Base-by-base conservation (phyloP, 2,329 filamentous ascomycete species). In the Fusarium graminum region DNA sequence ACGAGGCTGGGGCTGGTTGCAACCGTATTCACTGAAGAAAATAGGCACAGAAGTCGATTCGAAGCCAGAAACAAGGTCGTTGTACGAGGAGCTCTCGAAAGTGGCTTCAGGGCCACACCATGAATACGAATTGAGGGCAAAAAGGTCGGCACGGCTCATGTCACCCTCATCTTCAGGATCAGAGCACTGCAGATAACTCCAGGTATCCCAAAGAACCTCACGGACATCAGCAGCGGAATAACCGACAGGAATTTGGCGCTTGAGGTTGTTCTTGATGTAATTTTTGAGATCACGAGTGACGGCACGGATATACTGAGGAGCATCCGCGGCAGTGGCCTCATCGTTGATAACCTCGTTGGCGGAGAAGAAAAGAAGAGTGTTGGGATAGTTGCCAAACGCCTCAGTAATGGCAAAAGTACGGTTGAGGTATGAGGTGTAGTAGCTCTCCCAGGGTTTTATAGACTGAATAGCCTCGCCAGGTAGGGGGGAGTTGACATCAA, bases 141-240 rank as follows among this genome's bases (percentile, higher is more conserved):
- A 93, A 72, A 94, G 82, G 72, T 94, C 92, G 54, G 85, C 87
- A 29, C 86, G 85, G 68, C 89, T 91, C 75, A 85, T 82, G 74
- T 90, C 84, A 52, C 82, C 76, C n/a, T 77, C 73, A 42, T 87
- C 82, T 47, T 80, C 83, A 14, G 84, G 78, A 36, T 83, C 81
- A 42, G 84, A 80, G 79, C 91, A 94, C 75, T 90, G 85, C 80
- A 93, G 83, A 80, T 92, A 94, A 75, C 90, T 88, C 86, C 85
- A 93, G 53, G 86, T 90, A 72, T 94, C 92, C 74, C 89, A 83
- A 25, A 94, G 85, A 41, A 92, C 87, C 2, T 85, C 80, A 61
- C 91, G 89, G 41, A 94, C 92, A 75, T 94, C 91, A 46, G 91
- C 91, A 60, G 91, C 91, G 8, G 90, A 93, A 83, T 94, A 94